Base-by-base conservation (phyloP, 768 basidiomycete species). In the Kondoa subrosea region DNA sequence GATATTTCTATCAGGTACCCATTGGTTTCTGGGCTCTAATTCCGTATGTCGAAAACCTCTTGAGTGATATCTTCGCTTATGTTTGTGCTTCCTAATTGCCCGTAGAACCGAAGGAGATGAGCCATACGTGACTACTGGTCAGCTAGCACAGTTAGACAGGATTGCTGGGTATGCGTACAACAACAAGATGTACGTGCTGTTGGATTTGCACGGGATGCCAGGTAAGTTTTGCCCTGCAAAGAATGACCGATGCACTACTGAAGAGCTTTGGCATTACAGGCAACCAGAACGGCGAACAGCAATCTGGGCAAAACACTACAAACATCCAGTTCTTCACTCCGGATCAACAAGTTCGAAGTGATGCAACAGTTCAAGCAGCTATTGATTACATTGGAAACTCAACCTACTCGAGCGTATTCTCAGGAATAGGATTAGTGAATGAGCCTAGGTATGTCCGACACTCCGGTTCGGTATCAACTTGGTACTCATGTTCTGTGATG, bases 11-110 rank as follows among this genome's bases (percentile, higher is more conserved):
- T n/a, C n/a, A n/a, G n/a, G n/a, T n/a, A n/a, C n/a, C 56, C 3
- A 66, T 34, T 30, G 56, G 69, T n/a, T 75, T 69, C 68, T 75
- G 74, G 74, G 70, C 72, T 1, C 73, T 68, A 65, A 73, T 75
- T 34, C 71, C 71, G 16, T n/a, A n/a, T n/a, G n/a, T n/a, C n/a
- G n/a, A n/a, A n/a, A n/a, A n/a, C n/a, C n/a, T n/a, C n/a, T n/a
- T n/a, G n/a, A n/a, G n/a, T n/a, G n/a, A n/a, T n/a, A n/a, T n/a
- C n/a, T n/a, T n/a, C n/a, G n/a, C n/a, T n/a, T n/a, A n/a, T n/a
- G n/a, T n/a, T n/a, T n/a, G n/a, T n/a, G n/a, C n/a, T n/a, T n/a
- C n/a, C n/a, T n/a, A n/a, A n/a, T n/a, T n/a, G n/a, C n/a, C n/a
- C n/a, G n/a, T n/a, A n/a, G n/a, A n/a, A 72, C 71, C 14, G 33